Conservation (phyloP, 1,284 basidiomycete species). For the Melampsora larici-populina region DNA sequence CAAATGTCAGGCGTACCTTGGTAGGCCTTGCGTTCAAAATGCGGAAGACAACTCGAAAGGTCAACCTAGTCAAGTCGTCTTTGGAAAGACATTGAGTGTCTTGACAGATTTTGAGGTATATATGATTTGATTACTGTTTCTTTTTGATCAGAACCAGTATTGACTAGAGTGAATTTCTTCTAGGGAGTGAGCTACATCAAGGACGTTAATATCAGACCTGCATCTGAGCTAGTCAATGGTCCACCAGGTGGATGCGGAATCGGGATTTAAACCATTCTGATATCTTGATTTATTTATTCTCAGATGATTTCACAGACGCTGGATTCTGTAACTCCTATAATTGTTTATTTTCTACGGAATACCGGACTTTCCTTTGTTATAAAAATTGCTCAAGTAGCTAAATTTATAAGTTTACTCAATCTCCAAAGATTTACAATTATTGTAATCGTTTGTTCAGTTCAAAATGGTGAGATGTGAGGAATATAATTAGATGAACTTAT, state of each 20-base stretch:
- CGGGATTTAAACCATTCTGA: too few species aligned
- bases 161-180: neutral
- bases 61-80: neutral
- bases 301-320: too few species aligned
- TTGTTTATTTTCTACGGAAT: too few species aligned
- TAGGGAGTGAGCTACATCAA: neutral
- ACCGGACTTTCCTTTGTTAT: too few species aligned
- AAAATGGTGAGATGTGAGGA: too few species aligned
- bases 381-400: too few species aligned
- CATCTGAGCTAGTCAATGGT: neutral
- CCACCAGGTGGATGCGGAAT: neutral
- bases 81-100: neutral
- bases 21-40: slow-evolving; percentile 32
- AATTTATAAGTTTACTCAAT: too few species aligned
- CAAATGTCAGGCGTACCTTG: slow-evolving; percentile 1
- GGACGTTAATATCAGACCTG: neutral
- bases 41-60: neutral
- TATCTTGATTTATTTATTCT: too few species aligned
- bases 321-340: too few species aligned
- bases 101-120: neutral
- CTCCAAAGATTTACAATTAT: too few species aligned
- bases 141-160: neutral
- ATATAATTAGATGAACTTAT: too few species aligned
- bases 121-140: neutral
- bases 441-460: too few species aligned